phyloP scores from a whole-genome alignment of 768 basidiomycete genomes.

The Auriscalpium microsporum region DNA sequence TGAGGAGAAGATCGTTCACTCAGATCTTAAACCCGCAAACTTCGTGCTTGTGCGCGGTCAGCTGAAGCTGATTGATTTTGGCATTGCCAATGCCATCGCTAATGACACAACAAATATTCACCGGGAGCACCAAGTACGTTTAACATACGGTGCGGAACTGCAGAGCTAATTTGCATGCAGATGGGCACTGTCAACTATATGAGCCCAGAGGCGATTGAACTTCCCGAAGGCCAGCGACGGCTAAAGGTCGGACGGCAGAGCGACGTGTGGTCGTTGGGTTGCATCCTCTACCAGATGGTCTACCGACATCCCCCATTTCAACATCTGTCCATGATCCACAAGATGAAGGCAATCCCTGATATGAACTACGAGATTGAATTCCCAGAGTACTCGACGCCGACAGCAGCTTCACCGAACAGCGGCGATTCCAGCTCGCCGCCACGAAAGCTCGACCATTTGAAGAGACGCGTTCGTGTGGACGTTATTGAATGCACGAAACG shows the following conservation, averaged over 20 bases:
- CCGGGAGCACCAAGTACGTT: slow-evolving; percentile 79
- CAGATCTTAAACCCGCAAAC: slow-evolving; percentile 96
- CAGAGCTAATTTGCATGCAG: slow-evolving; percentile 28
- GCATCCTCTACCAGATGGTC: slow-evolving; percentile 98
- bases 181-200: slow-evolving; percentile 98
- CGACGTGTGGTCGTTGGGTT: slow-evolving; percentile 97
- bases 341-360: slow-evolving; percentile 93
- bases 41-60: slow-evolving; percentile 94
- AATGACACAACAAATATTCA: slow-evolving; percentile 99
- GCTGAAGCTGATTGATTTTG: slow-evolving; percentile 96
- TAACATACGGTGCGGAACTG: neutral
- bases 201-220: slow-evolving; percentile 94
- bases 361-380: slow-evolving; percentile 70
- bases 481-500: slow-evolving; percentile 79
- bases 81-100: slow-evolving; percentile 98
- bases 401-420: slow-evolving; percentile 22
- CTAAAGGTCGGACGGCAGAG: slow-evolving; percentile 93
- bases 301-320: slow-evolving; percentile 93
- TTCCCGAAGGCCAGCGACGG: slow-evolving; percentile 77
- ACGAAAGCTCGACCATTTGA: slow-evolving; percentile 60
- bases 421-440: slow-evolving; percentile 32
- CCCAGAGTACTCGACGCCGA: slow-evolving; percentile 58
- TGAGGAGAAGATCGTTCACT: slow-evolving; percentile 97
- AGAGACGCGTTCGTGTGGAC: slow-evolving; percentile 57
- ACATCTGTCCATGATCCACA: slow-evolving; percentile 71